Evolutionary conservation across 495 filamentous ascomycete genomes (phyloP).

Genomic region (Evansstolkia leycettana): DNA sequence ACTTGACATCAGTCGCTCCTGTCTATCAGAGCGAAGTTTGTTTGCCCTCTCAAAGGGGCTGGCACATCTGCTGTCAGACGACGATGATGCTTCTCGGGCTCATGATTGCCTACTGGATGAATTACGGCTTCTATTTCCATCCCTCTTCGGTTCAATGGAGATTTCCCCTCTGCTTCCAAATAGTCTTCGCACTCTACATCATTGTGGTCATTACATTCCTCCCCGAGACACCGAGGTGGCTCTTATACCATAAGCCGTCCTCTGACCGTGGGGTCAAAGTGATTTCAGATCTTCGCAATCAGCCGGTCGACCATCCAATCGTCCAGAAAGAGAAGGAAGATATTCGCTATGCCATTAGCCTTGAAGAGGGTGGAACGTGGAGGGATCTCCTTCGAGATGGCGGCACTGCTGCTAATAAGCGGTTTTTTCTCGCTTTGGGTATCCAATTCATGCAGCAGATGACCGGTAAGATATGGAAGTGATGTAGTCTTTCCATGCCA

Average conservation of each 20-base stretch:
- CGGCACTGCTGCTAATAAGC: constrained; percentile 15
- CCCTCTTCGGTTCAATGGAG: too few species aligned
- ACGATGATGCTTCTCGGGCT: constrained; percentile 18
- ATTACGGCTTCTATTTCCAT: too few species aligned
- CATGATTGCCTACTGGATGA: constrained; percentile 11
- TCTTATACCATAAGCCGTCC: neutral
- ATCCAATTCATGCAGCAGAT: constrained; percentile 28
- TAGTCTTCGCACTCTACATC: too few species aligned
- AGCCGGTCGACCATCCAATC: constrained; percentile 12
- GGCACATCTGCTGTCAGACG: constrained; percentile 17
- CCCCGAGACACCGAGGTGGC: too few species aligned
- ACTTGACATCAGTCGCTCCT: constrained; percentile 13
- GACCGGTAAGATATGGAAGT: constrained; percentile 9
- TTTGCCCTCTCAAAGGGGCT: constrained; percentile 14
- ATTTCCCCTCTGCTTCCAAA: too few species aligned
- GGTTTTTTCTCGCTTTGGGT: constrained; percentile 20
- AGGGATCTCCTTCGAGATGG: too few species aligned
- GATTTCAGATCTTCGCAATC: constrained; percentile 25
- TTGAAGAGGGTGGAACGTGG: too few species aligned
- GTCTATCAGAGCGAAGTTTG: constrained; percentile 21
- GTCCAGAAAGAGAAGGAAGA: constrained; percentile 15
- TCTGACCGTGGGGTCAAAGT: constrained; percentile 15
- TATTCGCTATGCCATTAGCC: too few species aligned
- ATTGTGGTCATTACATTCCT: too few species aligned
- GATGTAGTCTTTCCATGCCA: constrained; percentile 1